These are phyloP conservation scores for Termitomyces sp. DNA, from an alignment of 768 basidiomycete genomes.

Conservation along the genomic window DNA sequence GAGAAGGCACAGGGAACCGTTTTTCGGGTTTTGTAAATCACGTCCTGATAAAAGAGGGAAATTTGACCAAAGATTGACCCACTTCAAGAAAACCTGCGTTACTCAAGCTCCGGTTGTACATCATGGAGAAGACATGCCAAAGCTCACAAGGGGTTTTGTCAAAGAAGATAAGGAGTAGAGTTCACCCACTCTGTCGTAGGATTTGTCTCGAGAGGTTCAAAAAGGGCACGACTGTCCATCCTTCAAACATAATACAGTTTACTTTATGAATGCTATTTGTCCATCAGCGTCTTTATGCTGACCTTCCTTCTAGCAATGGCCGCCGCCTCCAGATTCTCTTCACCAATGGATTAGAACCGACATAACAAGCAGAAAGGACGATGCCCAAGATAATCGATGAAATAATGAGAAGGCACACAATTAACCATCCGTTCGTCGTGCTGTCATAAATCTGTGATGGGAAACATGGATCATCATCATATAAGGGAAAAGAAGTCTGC, in stretches of 20 bases:
- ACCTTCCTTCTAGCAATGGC: background rate
- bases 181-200: background rate
- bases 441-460: slow-evolving; percentile 52
- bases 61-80: slow-evolving; percentile 69
- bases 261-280: background rate
- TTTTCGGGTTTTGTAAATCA: slow-evolving; percentile 44
- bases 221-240: no score
- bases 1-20: slow-evolving; percentile 16
- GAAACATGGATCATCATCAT: background rate
- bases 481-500: background rate
- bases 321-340: slow-evolving; percentile 8
- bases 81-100: slow-evolving; percentile 31
- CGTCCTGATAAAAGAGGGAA: background rate
- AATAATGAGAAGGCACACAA: slow-evolving; percentile 43
- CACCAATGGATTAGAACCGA: slow-evolving; percentile 41
- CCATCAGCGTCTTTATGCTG: background rate
- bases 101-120: slow-evolving; percentile 37
- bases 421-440: slow-evolving; percentile 52
- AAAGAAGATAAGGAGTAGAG: slow-evolving; percentile 41
- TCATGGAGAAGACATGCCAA: background rate
- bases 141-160: slow-evolving; percentile 40
- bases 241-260: background rate
- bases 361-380: slow-evolving; percentile 36
- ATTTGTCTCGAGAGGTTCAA: background rate
- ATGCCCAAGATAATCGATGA: slow-evolving; percentile 34